Percentiles rank a stretch among this genome's conserved stretches.
phyloP scores from a whole-genome alignment of 331 rosid genomes.

The Acacia pycnantha region DNA sequence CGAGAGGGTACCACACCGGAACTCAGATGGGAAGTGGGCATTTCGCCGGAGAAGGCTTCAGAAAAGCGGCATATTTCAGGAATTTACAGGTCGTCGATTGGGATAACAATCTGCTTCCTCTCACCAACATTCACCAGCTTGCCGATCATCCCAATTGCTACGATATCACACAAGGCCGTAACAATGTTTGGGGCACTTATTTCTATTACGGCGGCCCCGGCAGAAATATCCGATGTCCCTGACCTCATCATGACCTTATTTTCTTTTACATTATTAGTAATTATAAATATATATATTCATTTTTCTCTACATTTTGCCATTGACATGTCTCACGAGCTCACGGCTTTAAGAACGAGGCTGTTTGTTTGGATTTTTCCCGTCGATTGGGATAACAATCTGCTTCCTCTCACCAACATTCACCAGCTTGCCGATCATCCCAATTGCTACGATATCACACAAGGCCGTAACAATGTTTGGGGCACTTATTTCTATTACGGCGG shows the following conservation, averaged over 20 bases:
- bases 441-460: conserved; percentile 89
- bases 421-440: conserved; percentile 77
- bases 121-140: conserved; percentile 64
- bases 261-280: background rate
- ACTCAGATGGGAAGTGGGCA: conserved; percentile 99
- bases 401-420: conserved; percentile 77
- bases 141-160: conserved; percentile 93
- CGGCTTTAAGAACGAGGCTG: conserved; percentile 33
- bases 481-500: conserved; percentile 97
- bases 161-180: conserved; percentile 78
- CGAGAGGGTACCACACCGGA: conserved; percentile 85
- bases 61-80: conserved; percentile 94
- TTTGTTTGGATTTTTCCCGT: conserved; percentile 26
- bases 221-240: conserved; percentile 91
- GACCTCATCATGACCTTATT: conserved; percentile 15
- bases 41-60: conserved; percentile 90
- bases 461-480: conserved; percentile 85
- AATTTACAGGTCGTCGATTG: conserved; percentile 88
- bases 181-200: conserved; percentile 91
- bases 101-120: conserved; percentile 92
- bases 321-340: conserved; percentile 23
- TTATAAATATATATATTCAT: background rate
- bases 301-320: conserved; percentile 11
- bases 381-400: conserved; percentile 95
- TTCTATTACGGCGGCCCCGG: conserved; percentile 99